Evolutionary conservation across 192 early-diverging fungal genomes (phyloP).

Genomic region (Haplosporangium gracile): DNA sequence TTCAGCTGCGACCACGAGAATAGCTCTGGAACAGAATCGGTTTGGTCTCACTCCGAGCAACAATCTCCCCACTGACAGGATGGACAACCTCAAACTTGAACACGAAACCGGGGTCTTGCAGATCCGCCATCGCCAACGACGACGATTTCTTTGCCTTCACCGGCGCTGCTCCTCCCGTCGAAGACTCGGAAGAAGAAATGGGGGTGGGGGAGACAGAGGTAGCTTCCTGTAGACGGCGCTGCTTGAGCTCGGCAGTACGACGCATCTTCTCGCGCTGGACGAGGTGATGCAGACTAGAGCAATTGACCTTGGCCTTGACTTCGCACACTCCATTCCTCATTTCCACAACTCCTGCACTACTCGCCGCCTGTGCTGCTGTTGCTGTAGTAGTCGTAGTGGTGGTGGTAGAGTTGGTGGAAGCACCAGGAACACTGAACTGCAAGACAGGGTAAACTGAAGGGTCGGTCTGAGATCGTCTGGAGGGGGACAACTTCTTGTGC

Average conservation of each 20-base stretch:
- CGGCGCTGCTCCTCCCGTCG: neutral
- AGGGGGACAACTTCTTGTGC: conserved; percentile 21
- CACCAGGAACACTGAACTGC: conserved; percentile 38
- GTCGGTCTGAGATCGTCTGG: conserved; percentile 2
- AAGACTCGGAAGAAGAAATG: neutral
- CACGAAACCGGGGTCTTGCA: conserved; percentile 35
- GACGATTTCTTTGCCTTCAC: neutral
- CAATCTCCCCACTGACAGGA: conserved; percentile 17
- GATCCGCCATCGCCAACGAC: neutral
- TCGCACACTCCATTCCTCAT: conserved; percentile 44
- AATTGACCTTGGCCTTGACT: conserved; percentile 44
- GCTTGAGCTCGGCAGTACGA: neutral
- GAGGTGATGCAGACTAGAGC: conserved; percentile 43
- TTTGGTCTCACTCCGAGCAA: conserved; percentile 21
- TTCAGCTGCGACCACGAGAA: conserved; percentile 26
- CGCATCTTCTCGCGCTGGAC: conserved; percentile 11
- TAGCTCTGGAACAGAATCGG: conserved; percentile 50
- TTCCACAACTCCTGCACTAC: conserved; percentile 33
- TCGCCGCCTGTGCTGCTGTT: neutral
- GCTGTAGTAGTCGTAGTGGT: neutral
- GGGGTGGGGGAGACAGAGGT: neutral
- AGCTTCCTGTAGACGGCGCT: neutral
- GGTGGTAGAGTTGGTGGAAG: neutral
- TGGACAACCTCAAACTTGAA: conserved; percentile 54
- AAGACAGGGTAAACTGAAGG: conserved; percentile 34